Base-by-base conservation (phyloP, 306 rosid species). In the Gillenia trifoliata region DNA sequence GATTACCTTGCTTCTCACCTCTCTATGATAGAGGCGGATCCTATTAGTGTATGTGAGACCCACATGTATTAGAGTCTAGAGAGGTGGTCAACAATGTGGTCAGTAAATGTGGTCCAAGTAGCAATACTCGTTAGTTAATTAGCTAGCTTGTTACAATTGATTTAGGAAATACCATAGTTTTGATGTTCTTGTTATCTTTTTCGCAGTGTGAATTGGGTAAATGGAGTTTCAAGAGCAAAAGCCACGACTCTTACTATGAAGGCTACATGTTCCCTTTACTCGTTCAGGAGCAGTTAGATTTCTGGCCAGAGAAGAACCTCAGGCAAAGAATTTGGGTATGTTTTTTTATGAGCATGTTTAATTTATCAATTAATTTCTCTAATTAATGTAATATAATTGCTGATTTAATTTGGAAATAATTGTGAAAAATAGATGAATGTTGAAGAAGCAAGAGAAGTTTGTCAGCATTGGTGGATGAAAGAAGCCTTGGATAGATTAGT, bases 401-500 rank as follows among this genome's bases (percentile, higher is more conserved):
- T 72, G 68, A 74, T 66, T 33, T 28, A 62, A 4, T 15, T 31
- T 61, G 52, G 54, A 28, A 22, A 5, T 41, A 45, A 45, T 45
- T 45, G 52, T 16, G 20, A 45, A 45, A 41, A 45, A 31, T 47
- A 93, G 98, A 91, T 93, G 96, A 88, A 88, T 30, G 97, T 84
- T 17, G 17, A 16, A 0, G 96, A 91, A 73, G 98, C 98, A 40
- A 87, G 88, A 65, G 92, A 91, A 63, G 93, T 80, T 49, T 93
- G 98, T 78, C 88, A 85, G 73, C 97, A 91, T 84, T 78, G 86
- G 97, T 93, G 98, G 98, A 93, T 93, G 98, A 93, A 89, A 78
- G 98, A 93, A 43, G 98, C 98, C 12, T 72, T 93, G 13, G 98
- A 93, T 36, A 75, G 78, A 76, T 69, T 93, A 49, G 92, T 88